Evolutionary conservation across 768 basidiomycete species (phyloP), one percentile per base, ranked within the genome.

Genomic region (Hypsizygus marmoreus): DNA sequence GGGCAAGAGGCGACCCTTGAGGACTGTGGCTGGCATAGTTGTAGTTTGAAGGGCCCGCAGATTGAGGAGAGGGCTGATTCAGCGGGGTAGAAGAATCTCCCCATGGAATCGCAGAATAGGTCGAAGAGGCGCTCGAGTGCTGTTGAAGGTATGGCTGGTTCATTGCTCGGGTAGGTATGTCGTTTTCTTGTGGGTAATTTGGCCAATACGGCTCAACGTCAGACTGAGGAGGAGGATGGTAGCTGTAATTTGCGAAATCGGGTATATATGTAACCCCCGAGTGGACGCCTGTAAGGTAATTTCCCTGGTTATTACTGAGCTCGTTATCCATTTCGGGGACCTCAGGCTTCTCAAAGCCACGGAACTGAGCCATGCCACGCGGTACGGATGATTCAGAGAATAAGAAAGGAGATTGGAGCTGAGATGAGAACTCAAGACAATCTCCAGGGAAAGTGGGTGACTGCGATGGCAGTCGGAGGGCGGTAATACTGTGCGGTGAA

Each of bases 341-440:
- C 26, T 41, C 40, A 33, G 35, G 47, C 20, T 13, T 20, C 16
- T 47, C 50, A 29, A 48, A 49, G 17, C 32, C 40, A 36, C 14
- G 11, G 14, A 45, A 51, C n/a, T 39, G 30, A 8, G 14, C 13
- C 48, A 52, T 52, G 10, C 26, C 40, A 25, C 56, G 56, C 32
- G 56, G 46, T 17, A 44, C 23, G 13, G 53, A 50, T 40, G 33
- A n/a, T 19, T 29, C 23, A 1, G 43, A 16, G 28, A 53, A 45
- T 39, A 44, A 35, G 24, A 33, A 12, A 29, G 43, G 48, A 17
- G 46, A 26, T 1, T 50, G 37, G 16, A 33, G 25, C 33, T 53
- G 43, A 22, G 34, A 42, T 1, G 26, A 16, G 7, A 26, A 37
- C 14, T 20, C 22, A 16, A 30, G 31, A 6, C 20, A 28, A 19